Conservation (phyloP, 768 basidiomycete genomes). For the Kwoniella sp. region DNA sequence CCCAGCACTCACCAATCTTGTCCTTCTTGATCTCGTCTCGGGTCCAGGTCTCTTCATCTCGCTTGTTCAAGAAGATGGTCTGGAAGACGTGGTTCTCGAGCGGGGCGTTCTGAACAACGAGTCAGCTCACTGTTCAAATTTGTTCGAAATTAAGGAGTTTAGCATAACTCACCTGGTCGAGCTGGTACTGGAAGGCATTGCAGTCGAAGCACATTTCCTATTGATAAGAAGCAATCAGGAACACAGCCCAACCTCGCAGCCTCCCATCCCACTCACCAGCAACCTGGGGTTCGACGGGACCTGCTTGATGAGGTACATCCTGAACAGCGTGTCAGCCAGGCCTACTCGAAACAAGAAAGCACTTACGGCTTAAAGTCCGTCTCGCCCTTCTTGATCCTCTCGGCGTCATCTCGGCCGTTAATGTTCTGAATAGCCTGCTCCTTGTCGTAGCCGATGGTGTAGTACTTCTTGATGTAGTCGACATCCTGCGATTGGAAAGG, state of each 20-base stretch:
- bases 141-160: too few relatives aligned
- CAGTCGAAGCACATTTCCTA: constrained; percentile 52
- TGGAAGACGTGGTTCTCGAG: constrained; percentile 53
- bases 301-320: constrained; percentile 53
- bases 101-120: constrained; percentile 25
- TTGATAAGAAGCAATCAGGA: constrained; percentile 1
- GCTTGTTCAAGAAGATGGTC: constrained; percentile 53
- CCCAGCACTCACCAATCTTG: constrained; percentile 50
- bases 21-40: constrained; percentile 51
- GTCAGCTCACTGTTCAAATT: too few relatives aligned
- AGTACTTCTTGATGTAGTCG: constrained; percentile 51
- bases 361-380: constrained; percentile 50
- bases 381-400: constrained; percentile 41
- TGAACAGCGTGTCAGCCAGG: too few relatives aligned
- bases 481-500: constrained; percentile 31
- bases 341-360: not conserved
- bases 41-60: constrained; percentile 50
- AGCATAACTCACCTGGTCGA: constrained; percentile 35
- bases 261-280: constrained; percentile 25
- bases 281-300: constrained; percentile 43
- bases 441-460: constrained; percentile 47
- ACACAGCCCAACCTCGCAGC: not conserved
- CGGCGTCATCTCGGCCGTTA: constrained; percentile 49
- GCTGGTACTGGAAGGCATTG: constrained; percentile 48
- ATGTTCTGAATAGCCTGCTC: constrained; percentile 41